Evolutionary conservation across 352 stramenopile genomes (phyloP).

Genomic region (Phytophthora cactorum): DNA sequence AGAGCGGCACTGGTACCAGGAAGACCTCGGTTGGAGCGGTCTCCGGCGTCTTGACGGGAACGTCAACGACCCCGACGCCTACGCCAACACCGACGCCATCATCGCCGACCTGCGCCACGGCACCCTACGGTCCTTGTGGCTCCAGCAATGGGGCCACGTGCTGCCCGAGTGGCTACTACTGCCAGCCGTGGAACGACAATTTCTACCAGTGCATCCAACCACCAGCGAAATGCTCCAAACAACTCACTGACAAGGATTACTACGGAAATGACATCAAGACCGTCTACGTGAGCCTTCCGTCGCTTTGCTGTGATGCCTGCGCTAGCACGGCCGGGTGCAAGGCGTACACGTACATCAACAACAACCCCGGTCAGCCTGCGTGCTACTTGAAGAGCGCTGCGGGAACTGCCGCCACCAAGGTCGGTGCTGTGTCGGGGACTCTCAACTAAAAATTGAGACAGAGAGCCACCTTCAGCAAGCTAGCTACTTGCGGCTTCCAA

Average conservation of each 20-base stretch:
- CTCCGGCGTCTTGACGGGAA: conserved; percentile 19
- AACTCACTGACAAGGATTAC: conserved; percentile 45
- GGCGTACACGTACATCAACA: conserved; percentile 59
- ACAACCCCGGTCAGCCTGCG: conserved; percentile 32
- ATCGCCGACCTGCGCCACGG: conserved; percentile 22
- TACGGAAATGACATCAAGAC: conserved; percentile 57
- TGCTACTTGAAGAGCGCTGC: conserved; percentile 45
- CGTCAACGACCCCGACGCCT: conserved; percentile 5
- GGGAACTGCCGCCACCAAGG: conserved; percentile 26
- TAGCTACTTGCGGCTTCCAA: background rate
- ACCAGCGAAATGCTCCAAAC: conserved; percentile 38
- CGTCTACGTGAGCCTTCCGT: conserved; percentile 46
- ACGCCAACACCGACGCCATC: conserved; percentile 28
- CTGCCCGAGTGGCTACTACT: conserved; percentile 46
- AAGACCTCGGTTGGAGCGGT: conserved; percentile 23
- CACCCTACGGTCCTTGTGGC: conserved; percentile 28
- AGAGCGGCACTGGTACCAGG: conserved; percentile 28
- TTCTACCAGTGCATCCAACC: conserved; percentile 50
- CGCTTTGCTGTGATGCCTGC: conserved; percentile 55
- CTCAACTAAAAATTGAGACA: conserved; percentile 37
- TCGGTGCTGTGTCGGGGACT: conserved; percentile 42
- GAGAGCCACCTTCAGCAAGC: background rate
- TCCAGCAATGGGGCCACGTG: conserved; percentile 33
- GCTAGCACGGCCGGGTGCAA: conserved; percentile 43
- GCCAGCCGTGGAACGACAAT: conserved; percentile 47